Conservation (phyloP, 805 yeast species). For the Teunomyces pallodes region DNA sequence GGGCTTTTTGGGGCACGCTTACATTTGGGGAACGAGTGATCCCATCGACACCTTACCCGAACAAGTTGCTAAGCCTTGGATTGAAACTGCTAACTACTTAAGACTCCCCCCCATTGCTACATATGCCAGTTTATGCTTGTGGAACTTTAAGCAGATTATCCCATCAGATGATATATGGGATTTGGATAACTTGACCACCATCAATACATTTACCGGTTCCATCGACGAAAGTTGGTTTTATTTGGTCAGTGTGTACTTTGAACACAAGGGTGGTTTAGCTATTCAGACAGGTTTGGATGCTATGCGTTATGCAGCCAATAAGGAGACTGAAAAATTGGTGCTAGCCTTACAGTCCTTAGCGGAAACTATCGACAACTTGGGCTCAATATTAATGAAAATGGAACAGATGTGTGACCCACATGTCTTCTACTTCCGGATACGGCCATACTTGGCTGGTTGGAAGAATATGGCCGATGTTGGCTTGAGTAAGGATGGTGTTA, state of each 20-base stretch:
- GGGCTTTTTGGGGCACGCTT: slow-evolving; percentile 82
- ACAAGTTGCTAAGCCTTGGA: slow-evolving; percentile 68
- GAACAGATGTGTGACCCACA: slow-evolving; percentile 95
- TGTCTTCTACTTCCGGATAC: slow-evolving; percentile 76
- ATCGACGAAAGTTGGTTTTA: slow-evolving; percentile 94
- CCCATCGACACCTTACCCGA: slow-evolving; percentile 65
- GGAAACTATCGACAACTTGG: slow-evolving; percentile 69
- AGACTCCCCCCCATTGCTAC: slow-evolving; percentile 86
- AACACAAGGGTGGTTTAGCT: slow-evolving; percentile 73
- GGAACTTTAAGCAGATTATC: slow-evolving; percentile 75
- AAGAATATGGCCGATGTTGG: slow-evolving; percentile 87
- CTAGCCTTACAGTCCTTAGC: slow-evolving; percentile 62
- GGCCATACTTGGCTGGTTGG: slow-evolving; percentile 96
- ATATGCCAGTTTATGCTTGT: slow-evolving; percentile 80
- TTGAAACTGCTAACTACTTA: slow-evolving; percentile 54
- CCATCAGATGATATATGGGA: slow-evolving; percentile 47
- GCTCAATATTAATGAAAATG: slow-evolving; percentile 73
- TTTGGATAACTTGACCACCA: slow-evolving; percentile 70
- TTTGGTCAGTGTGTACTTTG: slow-evolving; percentile 83
- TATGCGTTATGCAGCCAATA: slow-evolving; percentile 50
- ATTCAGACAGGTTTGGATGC: slow-evolving; percentile 68
- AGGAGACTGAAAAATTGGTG: slow-evolving; percentile 42
- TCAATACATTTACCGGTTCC: slow-evolving; percentile 84
- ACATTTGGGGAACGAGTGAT: slow-evolving; percentile 76
- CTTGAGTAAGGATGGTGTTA: slow-evolving; percentile 63